Evolutionary conservation across 225 moss, liverwort and hornwort genomes (phyloP), one percentile per base, ranked within the genome.

Genomic region (Physcomitrellopsis africana): DNA sequence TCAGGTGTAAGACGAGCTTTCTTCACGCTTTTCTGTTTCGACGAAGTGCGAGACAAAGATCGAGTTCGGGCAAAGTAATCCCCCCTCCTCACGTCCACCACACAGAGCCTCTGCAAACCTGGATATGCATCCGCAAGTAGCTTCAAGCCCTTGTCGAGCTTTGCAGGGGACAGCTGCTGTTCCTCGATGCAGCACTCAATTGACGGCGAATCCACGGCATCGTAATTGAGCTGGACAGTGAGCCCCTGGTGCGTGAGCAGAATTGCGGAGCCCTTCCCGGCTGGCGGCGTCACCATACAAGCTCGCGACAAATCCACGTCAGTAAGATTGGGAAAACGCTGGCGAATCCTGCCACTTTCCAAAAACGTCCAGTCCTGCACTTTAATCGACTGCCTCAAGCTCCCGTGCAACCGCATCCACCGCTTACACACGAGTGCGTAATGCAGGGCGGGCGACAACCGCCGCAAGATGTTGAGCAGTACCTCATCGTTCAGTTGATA

Each of bases 321-420:
- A 0, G 91, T 92, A 9, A 96, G 86, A 57, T 89, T 81, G 24
- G 96, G 96, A 77, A 96, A 96, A n/a, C 96, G 89, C 3, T 79
- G 72, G 8, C 81, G 70, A 45, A 96, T 76, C 49, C 96, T 86
- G 2, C 94, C 96, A 62, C 86, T 92, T 75, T 93, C 96, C 60
- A 96, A 70, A 77, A 96, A 96, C 58, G 76, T 67, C 96, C 96
- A 96, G 51, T 96, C 92, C 55, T 88, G 91, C 46, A 96, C 87
- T 37, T 84, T 83, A 19, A 96, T 86, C 55, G 83, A 81, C 51
- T 86, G 92, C 22, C 86, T 81, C 11, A 90, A 77, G 52, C 72
- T 76, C 68, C 89, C 96, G 16, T 89, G 88, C 10, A 91, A 49
- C 44, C 86, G 85, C 70, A 92, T 86, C 96, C 96, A 96, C 9